Conservation (phyloP, 352 stramenopile species). For the Thraustotheca clavata region DNA sequence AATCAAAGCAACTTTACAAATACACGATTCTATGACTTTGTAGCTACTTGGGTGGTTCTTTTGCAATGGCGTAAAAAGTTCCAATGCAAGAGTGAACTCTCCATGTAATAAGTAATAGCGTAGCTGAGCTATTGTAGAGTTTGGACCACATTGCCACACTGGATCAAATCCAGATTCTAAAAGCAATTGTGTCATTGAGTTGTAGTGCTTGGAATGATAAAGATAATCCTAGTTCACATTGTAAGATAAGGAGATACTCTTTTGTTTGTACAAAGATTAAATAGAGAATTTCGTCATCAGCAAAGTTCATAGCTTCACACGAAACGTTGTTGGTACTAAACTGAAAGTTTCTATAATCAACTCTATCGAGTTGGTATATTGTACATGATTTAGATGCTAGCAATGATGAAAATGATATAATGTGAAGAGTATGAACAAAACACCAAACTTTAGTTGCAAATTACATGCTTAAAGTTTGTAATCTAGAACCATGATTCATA, state of each 20-base stretch:
- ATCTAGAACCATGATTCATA: conserved; percentile 30
- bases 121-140: conserved; percentile 36
- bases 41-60: neutral
- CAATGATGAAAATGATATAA: no score
- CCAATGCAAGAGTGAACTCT: conserved; percentile 30
- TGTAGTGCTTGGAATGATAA: conserved; percentile 29
- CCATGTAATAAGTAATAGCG: conserved; percentile 46
- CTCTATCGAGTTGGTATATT: no score
- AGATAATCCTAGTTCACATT: conserved; percentile 28
- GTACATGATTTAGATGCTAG: no score
- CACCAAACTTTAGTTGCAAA: no score
- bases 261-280: neutral
- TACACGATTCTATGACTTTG: neutral
- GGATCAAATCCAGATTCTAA: conserved; percentile 46
- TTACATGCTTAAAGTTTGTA: no score
- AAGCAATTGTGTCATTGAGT: conserved; percentile 38
- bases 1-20: neutral
- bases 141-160: conserved; percentile 45
- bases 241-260: neutral
- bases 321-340: no score
- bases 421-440: no score
- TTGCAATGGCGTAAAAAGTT: conserved; percentile 35
- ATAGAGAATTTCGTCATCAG: conserved; percentile 17
- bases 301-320: no score
- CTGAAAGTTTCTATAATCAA: no score